Evolutionary conservation across 306 rosid species (phyloP).

Genomic region (Rosa lucieae): DNA sequence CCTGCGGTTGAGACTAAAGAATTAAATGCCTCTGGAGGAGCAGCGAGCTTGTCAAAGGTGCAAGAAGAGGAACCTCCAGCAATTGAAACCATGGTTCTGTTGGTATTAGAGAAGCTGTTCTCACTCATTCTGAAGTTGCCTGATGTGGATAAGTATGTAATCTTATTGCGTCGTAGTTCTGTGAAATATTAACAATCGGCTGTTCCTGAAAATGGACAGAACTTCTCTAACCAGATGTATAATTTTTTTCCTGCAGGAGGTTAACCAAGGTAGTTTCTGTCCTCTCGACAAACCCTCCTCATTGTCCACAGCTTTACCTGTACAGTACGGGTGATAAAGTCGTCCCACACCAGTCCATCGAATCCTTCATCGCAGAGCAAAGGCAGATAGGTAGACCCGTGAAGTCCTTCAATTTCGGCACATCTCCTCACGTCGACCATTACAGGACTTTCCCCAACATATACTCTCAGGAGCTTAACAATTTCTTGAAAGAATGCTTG

Average conservation of each 20-base stretch:
- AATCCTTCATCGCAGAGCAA: conserved; percentile 68
- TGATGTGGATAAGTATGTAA: conserved; percentile 55
- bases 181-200: neutral
- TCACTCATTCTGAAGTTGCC: conserved; percentile 56
- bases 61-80: conserved; percentile 45
- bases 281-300: conserved; percentile 50
- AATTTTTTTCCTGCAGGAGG: conserved; percentile 55
- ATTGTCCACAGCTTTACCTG: conserved; percentile 83
- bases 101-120: conserved; percentile 62
- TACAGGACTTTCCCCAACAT: conserved; percentile 62
- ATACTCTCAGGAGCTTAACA: conserved; percentile 53
- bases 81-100: conserved; percentile 50
- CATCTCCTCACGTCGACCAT: conserved; percentile 92
- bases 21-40: conserved; percentile 27
- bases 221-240: neutral
- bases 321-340: conserved; percentile 87
- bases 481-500: conserved; percentile 55
- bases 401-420: conserved; percentile 58
- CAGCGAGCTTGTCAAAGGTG: conserved; percentile 32
- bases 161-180: neutral
- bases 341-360: conserved; percentile 63
- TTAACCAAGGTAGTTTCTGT: conserved; percentile 50
- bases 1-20: conserved; percentile 25
- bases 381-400: conserved; percentile 56
- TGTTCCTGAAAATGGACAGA: neutral